Conservation (phyloP, 1,139 yeast genomes). For the Lizanozyma gosingica region DNA sequence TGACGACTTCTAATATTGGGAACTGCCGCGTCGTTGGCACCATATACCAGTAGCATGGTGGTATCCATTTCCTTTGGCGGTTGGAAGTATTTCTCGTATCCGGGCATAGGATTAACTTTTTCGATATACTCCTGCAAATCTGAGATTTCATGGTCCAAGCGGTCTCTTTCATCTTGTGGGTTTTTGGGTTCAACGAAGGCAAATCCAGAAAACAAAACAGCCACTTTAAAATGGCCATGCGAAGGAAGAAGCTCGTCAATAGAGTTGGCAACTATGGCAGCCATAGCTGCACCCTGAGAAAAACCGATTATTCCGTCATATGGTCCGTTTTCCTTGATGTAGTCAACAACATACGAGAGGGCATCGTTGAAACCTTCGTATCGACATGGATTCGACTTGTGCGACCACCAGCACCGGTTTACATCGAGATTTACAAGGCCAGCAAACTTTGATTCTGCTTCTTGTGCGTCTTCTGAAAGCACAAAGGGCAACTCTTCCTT, state of each 20-base stretch:
- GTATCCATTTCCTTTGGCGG: slow-evolving; percentile 13
- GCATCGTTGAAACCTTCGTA: slow-evolving; percentile 26
- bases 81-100: slow-evolving; percentile 12
- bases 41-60: slow-evolving; percentile 21
- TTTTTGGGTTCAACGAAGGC: slow-evolving; percentile 22
- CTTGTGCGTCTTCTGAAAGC: slow-evolving; percentile 19
- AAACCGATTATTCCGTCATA: slow-evolving; percentile 85
- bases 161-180: slow-evolving; percentile 10
- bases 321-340: slow-evolving; percentile 69
- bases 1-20: slow-evolving; percentile 23
- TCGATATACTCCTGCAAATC: slow-evolving; percentile 14
- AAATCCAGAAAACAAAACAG: slow-evolving; percentile 30
- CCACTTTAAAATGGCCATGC: slow-evolving; percentile 22
- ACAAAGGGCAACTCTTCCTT: slow-evolving; percentile 22
- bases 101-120: slow-evolving; percentile 12
- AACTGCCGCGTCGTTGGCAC: slow-evolving; percentile 25
- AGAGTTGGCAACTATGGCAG: slow-evolving; percentile 20
- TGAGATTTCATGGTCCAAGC: slow-evolving; percentile 13
- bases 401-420: slow-evolving; percentile 41
- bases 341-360: slow-evolving; percentile 35
- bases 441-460: slow-evolving; percentile 9
- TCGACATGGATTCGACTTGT: slow-evolving; percentile 33
- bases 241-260: slow-evolving; percentile 16
- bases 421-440: neutral
- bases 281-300: slow-evolving; percentile 84